These are phyloP conservation scores for Ophiostoma montium DNA, from an alignment of 2,329 filamentous ascomycete genomes.

Conservation along the genomic window DNA sequence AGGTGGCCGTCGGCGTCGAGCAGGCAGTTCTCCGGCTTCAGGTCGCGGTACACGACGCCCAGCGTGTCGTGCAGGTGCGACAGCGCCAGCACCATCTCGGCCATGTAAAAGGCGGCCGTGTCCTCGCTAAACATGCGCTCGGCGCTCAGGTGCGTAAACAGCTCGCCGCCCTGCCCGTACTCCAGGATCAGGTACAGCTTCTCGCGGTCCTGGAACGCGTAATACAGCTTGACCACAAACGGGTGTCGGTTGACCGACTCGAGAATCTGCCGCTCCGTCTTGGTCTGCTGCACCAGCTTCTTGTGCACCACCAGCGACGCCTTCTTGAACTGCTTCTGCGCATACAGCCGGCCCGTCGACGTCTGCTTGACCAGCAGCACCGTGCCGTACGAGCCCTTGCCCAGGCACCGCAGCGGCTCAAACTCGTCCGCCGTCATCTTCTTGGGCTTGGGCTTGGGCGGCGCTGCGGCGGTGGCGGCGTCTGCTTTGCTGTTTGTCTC, in stretches of 20 bases:
- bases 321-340: slow-evolving; percentile 98
- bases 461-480: neutral
- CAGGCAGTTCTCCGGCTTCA: slow-evolving; percentile 96
- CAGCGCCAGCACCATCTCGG: slow-evolving; percentile 87
- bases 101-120: slow-evolving; percentile 93
- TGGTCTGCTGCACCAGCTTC: slow-evolving; percentile 90
- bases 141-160: slow-evolving; percentile 87
- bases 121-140: slow-evolving; percentile 93
- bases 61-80: slow-evolving; percentile 85
- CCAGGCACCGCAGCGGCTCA: slow-evolving; percentile 77
- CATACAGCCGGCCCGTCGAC: slow-evolving; percentile 75
- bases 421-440: slow-evolving; percentile 94
- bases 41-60: slow-evolving; percentile 88
- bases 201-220: slow-evolving; percentile 95
- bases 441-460: slow-evolving; percentile 29
- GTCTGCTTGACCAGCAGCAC: slow-evolving; percentile 87
- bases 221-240: slow-evolving; percentile 95
- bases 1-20: slow-evolving; percentile 84
- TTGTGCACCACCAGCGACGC: slow-evolving; percentile 91
- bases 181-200: slow-evolving; percentile 96
- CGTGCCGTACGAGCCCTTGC: slow-evolving; percentile 92
- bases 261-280: slow-evolving; percentile 86
- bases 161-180: slow-evolving; percentile 91
- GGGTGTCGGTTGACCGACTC: slow-evolving; percentile 94
- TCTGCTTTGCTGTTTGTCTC: neutral